A percentile compares a stretch with the other conserved stretches of the same genome.
Conservation (phyloP, 1,284 basidiomycete genomes). For the Puccinia novopanici region DNA sequence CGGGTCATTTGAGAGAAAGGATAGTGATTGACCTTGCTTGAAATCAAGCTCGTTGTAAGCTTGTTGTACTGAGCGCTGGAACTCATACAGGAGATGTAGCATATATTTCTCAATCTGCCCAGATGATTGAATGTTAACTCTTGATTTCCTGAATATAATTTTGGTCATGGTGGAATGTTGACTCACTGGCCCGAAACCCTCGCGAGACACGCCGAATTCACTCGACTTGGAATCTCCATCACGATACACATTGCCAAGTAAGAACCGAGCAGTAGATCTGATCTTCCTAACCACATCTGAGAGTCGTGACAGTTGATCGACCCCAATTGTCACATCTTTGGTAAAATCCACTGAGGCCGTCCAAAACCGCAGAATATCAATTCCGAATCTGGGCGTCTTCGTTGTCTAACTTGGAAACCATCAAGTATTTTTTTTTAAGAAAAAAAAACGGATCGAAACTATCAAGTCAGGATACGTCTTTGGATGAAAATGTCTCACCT, state of each 20-base stretch:
- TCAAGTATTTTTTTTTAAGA: background rate
- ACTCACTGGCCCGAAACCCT: slow-evolving; percentile 54
- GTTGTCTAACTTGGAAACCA: slow-evolving; percentile 59
- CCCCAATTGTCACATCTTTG: slow-evolving; percentile 82
- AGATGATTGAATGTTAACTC: slow-evolving; percentile 61
- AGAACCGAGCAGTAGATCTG: slow-evolving; percentile 84
- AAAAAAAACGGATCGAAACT: background rate
- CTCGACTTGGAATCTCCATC: background rate
- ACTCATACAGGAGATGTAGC: slow-evolving; percentile 75
- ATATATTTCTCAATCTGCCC: slow-evolving; percentile 77
- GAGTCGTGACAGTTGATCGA: slow-evolving; percentile 74
- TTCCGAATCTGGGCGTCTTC: slow-evolving; percentile 75
- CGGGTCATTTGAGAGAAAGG: background rate
- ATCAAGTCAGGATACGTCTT: background rate
- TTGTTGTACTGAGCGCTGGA: slow-evolving; percentile 70
- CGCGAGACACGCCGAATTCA: background rate
- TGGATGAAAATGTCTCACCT: slow-evolving; percentile 63
- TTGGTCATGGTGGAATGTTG: background rate
- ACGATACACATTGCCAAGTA: slow-evolving; percentile 72
- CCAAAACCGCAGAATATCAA: slow-evolving; percentile 88
- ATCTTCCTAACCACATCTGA: slow-evolving; percentile 80
- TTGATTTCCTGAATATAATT: background rate
- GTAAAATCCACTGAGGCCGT: slow-evolving; percentile 87
- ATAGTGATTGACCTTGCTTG: slow-evolving; percentile 68
- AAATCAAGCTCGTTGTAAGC: slow-evolving; percentile 79